Base-by-base conservation (phyloP, 225 moss, liverwort and hornwort species). In the Lunularia cruciata region DNA sequence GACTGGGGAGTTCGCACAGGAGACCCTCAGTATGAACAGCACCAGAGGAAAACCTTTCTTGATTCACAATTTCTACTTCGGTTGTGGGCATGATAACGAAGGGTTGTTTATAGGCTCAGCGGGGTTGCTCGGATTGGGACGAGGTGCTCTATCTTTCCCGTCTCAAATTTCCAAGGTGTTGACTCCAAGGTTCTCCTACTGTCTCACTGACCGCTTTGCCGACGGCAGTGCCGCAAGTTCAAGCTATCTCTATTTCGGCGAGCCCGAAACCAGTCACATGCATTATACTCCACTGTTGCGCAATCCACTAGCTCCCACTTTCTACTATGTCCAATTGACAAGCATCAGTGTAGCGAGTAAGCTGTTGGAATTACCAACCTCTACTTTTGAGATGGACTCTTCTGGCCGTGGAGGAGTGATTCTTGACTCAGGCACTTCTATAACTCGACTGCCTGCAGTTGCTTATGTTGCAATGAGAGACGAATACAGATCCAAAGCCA, bases 21-120 rank as follows among this genome's bases (percentile, higher is more conserved):
- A 92, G 71, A 89, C 86, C 0, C 53, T 92, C 13, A 86, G 86
- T 4, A 72, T 92, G 30, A 89, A 87, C 53, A 83, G 79, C 13
- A 83, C 76, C 22, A 65, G 62, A 0, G 81, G 78, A 6, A 34
- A 19, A 2, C 76, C 83, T 0, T 75, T 81, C 57, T 30, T 58
- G 43, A 58, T 93, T 47, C 75, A 73, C 5, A 69, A 79, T 5
- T 69, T 90, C 47, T 45, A 83, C 46, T 88, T 92, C 48, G 93
- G 93, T 0, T 93, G 90, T 70, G 90, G 93, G 14, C 90, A 93
- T 49, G 85, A 84, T 28, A 88, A 90, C 33, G 52, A 78, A 42
- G 93, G 90, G 0, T 65, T 86, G 39, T 90, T 93, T 60, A 76
- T 74, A 2, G 90, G 77, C 10, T 85, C 93, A 0, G 83, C 47